Conservation (phyloP, 2,329 filamentous ascomycete species). For the Fusarium goolgardi region DNA sequence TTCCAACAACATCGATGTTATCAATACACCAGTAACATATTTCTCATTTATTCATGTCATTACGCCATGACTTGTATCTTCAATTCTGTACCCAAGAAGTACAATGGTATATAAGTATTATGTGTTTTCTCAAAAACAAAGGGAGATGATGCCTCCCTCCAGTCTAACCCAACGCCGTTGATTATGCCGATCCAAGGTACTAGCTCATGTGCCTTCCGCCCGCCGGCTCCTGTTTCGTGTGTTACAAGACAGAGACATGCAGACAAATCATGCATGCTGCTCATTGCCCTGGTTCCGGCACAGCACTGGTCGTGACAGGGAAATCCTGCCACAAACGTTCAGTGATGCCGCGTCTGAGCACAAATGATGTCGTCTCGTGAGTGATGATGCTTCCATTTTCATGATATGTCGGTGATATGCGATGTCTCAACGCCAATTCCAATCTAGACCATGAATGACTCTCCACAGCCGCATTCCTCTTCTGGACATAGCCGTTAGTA, state of each 20-base stretch:
- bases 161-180: constrained; percentile 47
- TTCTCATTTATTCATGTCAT: neutral
- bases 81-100: constrained; percentile 4
- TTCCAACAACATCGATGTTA: neutral
- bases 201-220: constrained; percentile 12
- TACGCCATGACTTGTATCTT: constrained; percentile 14
- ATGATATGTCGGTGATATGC: constrained; percentile 1
- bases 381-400: constrained; percentile 3
- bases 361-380: constrained; percentile 33
- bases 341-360: constrained; percentile 19
- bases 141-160: constrained; percentile 30
- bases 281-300: constrained; percentile 6
- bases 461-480: constrained; percentile 94
- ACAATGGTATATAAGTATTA: constrained; percentile 22
- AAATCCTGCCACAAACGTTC: neutral
- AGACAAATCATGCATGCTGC: constrained; percentile 35
- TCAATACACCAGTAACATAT: neutral
- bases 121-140: constrained; percentile 25
- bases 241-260: constrained; percentile 30
- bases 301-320: neutral
- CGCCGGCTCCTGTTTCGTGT: constrained; percentile 31
- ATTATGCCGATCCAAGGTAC: constrained; percentile 36
- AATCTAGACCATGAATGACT: constrained; percentile 86
- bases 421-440: neutral
- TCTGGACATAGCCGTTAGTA: constrained; percentile 67